A percentile compares a stretch with the other conserved stretches of the same genome.
Conservation (phyloP, 768 basidiomycete genomes). For the Gautieria morchelliformis region DNA sequence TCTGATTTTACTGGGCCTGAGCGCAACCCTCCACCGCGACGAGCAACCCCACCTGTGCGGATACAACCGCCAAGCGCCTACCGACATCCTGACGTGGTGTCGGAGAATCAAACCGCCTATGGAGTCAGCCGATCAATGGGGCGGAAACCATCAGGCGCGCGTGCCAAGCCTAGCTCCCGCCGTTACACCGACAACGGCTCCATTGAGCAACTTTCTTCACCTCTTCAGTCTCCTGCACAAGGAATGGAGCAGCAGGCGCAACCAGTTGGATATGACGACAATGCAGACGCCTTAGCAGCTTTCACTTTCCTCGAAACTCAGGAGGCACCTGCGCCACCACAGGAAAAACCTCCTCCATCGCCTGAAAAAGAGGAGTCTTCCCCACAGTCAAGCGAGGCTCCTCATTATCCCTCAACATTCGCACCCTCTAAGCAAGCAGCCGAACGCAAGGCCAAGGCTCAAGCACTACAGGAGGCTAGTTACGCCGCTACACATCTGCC, state of each 20-base stretch:
- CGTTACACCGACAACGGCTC: conserved; percentile 19
- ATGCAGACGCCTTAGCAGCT: conserved; percentile 65
- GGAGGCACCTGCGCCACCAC: conserved; percentile 13
- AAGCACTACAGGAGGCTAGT: conserved; percentile 76
- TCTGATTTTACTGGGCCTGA: conserved; percentile 7
- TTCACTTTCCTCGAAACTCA: conserved; percentile 57
- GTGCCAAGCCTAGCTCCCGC: conserved; percentile 43
- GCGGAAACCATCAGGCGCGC: conserved; percentile 78
- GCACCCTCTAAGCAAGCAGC: conserved; percentile 76
- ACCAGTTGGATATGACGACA: conserved; percentile 31
- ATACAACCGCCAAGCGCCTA: neutral
- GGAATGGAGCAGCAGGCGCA: conserved; percentile 3
- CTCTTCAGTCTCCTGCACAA: neutral
- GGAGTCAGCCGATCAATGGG: conserved; percentile 24
- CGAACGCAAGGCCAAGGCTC: conserved; percentile 74
- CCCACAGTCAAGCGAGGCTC: conserved; percentile 15
- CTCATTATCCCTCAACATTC: conserved; percentile 56
- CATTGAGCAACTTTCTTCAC: conserved; percentile 17
- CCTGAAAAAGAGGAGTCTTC: conserved; percentile 25
- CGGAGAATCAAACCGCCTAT: conserved; percentile 7
- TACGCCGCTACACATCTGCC: conserved; percentile 71
- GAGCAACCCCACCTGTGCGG: conserved; percentile 13
- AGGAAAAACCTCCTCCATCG: conserved; percentile 11
- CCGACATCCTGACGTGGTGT: neutral
- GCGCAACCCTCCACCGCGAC: conserved; percentile 8